phyloP scores from a whole-genome alignment of 495 filamentous ascomycete species.

The Aspergillus sparsus region DNA sequence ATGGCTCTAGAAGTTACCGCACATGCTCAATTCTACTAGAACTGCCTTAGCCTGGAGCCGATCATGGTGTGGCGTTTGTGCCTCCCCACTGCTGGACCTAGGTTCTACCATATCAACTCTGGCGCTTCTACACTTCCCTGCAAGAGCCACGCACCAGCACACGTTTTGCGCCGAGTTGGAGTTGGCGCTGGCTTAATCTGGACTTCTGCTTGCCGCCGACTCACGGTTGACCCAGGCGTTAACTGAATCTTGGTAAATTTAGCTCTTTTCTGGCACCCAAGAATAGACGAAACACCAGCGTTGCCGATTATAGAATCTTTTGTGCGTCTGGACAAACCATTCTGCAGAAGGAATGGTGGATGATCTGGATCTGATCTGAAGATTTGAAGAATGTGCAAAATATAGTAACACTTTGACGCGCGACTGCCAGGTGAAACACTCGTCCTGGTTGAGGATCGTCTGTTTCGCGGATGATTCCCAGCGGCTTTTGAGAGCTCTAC shows the following conservation, averaged over 20 bases:
- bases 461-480: slow-evolving; percentile 39
- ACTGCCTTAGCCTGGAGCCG: neutral
- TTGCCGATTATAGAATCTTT: slow-evolving; percentile 45
- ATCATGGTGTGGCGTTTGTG: slow-evolving; percentile 17
- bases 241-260: slow-evolving; percentile 22
- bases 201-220: slow-evolving; percentile 27
- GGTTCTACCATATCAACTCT: slow-evolving; percentile 19
- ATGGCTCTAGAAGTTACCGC: slow-evolving; percentile 19
- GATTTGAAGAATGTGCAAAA: slow-evolving; percentile 41
- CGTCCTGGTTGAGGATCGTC: slow-evolving; percentile 36
- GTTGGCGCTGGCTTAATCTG: slow-evolving; percentile 7
- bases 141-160: slow-evolving; percentile 17
- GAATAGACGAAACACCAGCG: slow-evolving; percentile 38
- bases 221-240: slow-evolving; percentile 13
- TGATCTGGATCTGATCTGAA: slow-evolving; percentile 34
- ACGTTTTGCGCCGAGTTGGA: slow-evolving; percentile 10
- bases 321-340: slow-evolving; percentile 31
- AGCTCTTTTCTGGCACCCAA: slow-evolving; percentile 19
- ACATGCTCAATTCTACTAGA: slow-evolving; percentile 2
- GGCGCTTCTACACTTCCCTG: slow-evolving; percentile 23
- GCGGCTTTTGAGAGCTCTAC: slow-evolving; percentile 13
- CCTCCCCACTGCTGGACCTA: slow-evolving; percentile 7
- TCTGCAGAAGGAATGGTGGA: slow-evolving; percentile 20
- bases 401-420: slow-evolving; percentile 51
- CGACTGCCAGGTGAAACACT: slow-evolving; percentile 46